These are phyloP conservation scores for Penicillium flavigenum DNA, from an alignment of 495 filamentous ascomycete species.

Conservation along the genomic window DNA sequence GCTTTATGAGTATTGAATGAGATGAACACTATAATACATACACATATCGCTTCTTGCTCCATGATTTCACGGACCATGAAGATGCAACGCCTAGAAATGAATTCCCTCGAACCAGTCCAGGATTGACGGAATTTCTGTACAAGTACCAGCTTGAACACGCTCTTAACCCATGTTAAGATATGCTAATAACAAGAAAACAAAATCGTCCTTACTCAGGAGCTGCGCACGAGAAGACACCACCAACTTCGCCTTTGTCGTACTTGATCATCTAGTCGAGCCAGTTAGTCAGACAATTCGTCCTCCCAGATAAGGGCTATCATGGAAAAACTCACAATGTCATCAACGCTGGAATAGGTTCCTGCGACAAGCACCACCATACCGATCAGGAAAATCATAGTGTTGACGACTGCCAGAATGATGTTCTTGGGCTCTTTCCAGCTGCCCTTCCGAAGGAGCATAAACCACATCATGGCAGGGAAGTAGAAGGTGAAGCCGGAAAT, in stretches of 20 bases:
- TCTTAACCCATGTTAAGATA: not conserved
- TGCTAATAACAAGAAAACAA: not conserved
- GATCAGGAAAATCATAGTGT: slow-evolving; percentile 28
- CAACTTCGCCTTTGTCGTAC: slow-evolving; percentile 43
- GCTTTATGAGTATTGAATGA: not conserved
- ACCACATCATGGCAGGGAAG: slow-evolving; percentile 60
- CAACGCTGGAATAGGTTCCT: slow-evolving; percentile 56
- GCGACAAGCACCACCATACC: slow-evolving; percentile 53
- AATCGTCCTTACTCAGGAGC: slow-evolving; percentile 18
- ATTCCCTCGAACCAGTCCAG: slow-evolving; percentile 9
- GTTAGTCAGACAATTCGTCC: slow-evolving; percentile 8
- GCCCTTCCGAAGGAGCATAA: slow-evolving; percentile 50
- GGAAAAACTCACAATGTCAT: slow-evolving; percentile 55
- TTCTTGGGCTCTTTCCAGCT: slow-evolving; percentile 39
- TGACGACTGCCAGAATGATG: slow-evolving; percentile 23
- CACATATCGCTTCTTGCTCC: slow-evolving; percentile 9
- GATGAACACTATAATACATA: not conserved
- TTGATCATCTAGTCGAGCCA: slow-evolving; percentile 36
- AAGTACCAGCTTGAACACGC: slow-evolving; percentile 13
- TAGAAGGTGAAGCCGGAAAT: slow-evolving; percentile 36
- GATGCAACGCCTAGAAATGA: slow-evolving; percentile 10
- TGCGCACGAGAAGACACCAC: slow-evolving; percentile 50
- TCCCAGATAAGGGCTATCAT: not conserved
- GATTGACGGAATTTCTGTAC: not conserved
- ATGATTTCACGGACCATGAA: slow-evolving; percentile 2